phyloP scores from a whole-genome alignment of 345 rosid species.

The Passiflora organensis region DNA sequence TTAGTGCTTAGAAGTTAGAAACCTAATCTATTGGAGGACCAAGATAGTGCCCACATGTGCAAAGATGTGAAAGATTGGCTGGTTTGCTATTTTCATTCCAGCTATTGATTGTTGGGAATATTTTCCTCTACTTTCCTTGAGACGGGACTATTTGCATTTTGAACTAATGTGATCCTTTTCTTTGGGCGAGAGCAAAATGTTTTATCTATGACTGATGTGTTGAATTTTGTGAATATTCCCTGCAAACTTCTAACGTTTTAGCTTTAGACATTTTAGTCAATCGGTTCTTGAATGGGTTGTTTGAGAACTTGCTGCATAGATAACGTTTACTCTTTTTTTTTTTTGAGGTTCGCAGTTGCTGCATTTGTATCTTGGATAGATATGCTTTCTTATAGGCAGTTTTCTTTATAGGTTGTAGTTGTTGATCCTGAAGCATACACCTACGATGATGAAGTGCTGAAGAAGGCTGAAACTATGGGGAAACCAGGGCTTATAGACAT shows the following conservation, averaged over 20 bases:
- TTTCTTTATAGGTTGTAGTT: constrained; percentile 51
- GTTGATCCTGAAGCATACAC: constrained; percentile 89
- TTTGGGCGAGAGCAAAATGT: too few relatives aligned
- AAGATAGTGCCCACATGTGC: not conserved
- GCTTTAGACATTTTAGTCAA: too few relatives aligned
- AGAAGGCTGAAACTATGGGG: constrained; percentile 90
- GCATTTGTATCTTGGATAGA: not conserved
- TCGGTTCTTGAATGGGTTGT: too few relatives aligned
- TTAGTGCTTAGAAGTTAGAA: too few relatives aligned
- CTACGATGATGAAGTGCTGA: constrained; percentile 85
- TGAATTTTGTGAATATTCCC: too few relatives aligned
- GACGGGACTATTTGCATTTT: too few relatives aligned
- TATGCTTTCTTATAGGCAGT: not conserved
- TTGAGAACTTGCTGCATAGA: too few relatives aligned
- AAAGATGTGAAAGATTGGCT: not conserved
- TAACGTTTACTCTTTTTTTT: too few relatives aligned
- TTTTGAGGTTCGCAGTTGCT: not conserved
- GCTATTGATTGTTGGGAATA: not conserved
- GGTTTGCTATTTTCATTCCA: too few relatives aligned
- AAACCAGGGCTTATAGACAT: constrained; percentile 88
- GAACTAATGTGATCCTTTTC: not conserved
- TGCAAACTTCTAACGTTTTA: too few relatives aligned
- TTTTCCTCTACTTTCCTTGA: not conserved
- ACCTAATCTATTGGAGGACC: not conserved
- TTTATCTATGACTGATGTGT: too few relatives aligned